Conservation (phyloP, 1,139 yeast species). For the Magnusiomyces magnusii region DNA sequence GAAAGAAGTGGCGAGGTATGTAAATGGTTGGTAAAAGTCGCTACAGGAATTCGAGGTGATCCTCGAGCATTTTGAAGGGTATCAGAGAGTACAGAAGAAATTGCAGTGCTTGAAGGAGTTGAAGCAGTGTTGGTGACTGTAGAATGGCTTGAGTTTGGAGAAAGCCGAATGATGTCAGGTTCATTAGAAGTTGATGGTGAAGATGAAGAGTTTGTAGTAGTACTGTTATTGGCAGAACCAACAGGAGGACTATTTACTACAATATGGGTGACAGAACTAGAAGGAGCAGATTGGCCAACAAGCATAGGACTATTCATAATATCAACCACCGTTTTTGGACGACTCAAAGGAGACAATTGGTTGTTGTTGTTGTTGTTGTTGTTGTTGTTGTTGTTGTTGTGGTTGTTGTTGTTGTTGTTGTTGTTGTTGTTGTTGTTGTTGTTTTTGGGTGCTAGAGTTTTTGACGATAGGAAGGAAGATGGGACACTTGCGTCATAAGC, state of each 20-base stretch:
- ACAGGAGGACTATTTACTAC: constrained; percentile 17
- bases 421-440: constrained; percentile 6
- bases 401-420: not conserved
- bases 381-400: constrained; percentile 4
- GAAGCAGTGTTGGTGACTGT: not conserved
- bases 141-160: not conserved
- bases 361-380: constrained; percentile 1
- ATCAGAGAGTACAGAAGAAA: not conserved
- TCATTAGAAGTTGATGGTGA: not conserved
- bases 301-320: constrained; percentile 15
- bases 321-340: constrained; percentile 5
- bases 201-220: not conserved
- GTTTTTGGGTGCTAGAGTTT: not conserved
- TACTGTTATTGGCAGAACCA: not conserved
- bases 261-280: constrained; percentile 14
- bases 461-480: not conserved
- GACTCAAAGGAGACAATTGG: not conserved
- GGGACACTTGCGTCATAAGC: not conserved
- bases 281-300: constrained; percentile 18
- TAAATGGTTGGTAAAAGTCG: not conserved
- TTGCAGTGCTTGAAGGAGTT: not conserved
- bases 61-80: not conserved
- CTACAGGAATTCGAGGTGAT: not conserved
- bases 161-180: constrained; percentile 3
- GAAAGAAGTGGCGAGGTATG: not conserved